A percentile compares a stretch with the other conserved stretches of the same genome.
Conservation (phyloP, 805 yeast species). For the Candida broadrunensis region DNA sequence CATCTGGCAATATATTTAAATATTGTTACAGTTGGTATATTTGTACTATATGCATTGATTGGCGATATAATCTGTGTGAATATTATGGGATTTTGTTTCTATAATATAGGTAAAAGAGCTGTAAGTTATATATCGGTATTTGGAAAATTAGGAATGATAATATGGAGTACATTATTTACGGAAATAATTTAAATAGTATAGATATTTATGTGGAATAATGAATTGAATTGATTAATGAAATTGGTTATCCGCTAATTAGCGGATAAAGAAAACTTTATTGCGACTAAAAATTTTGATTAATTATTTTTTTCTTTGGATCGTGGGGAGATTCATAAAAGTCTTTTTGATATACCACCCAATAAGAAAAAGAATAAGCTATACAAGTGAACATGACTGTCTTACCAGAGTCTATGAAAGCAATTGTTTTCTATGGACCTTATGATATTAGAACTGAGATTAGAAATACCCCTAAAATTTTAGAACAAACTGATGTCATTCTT, state of each 20-base stretch:
- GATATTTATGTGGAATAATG: too few species aligned
- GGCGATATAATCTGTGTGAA: slow-evolving; percentile 19
- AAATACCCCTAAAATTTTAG: slow-evolving; percentile 36
- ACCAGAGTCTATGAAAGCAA: slow-evolving; percentile 43
- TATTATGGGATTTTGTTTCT: slow-evolving; percentile 9
- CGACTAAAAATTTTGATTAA: too few species aligned
- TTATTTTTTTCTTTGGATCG: too few species aligned
- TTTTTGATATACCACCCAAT: too few species aligned
- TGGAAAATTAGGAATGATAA: slow-evolving; percentile 1
- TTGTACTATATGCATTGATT: slow-evolving; percentile 16
- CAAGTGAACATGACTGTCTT: slow-evolving; percentile 2
- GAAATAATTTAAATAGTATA: not conserved
- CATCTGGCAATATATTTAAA: slow-evolving; percentile 1
- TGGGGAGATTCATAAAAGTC: too few species aligned
- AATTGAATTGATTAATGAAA: too few species aligned
- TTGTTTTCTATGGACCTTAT: slow-evolving; percentile 44
- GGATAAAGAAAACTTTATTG: too few species aligned
- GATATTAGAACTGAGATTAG: slow-evolving; percentile 37
- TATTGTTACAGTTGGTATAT: slow-evolving; percentile 9
- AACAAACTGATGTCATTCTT: slow-evolving; percentile 43
- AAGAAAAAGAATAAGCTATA: too few species aligned
- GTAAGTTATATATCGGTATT: slow-evolving; percentile 3
- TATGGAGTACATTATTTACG: slow-evolving; percentile 3
- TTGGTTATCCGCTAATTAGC: too few species aligned
- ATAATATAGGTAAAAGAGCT: slow-evolving; percentile 6